Percentiles rank a stretch among this genome's conserved stretches.
These are phyloP conservation scores for Ogataea pignaliae DNA, from an alignment of 805 yeast genomes.

Conservation along the genomic window DNA sequence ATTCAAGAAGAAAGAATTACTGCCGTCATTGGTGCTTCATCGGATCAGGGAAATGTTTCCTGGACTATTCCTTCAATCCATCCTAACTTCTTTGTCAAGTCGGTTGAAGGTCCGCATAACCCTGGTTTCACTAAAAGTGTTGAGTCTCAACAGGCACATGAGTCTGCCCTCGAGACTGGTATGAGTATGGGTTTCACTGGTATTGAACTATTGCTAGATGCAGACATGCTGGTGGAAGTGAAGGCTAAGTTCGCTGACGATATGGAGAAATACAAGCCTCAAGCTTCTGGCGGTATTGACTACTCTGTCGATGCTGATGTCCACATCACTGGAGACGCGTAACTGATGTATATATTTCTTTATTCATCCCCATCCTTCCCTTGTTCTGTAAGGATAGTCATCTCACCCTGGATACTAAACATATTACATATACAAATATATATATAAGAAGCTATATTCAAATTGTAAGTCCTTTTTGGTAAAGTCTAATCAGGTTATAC, in stretches of 20 bases:
- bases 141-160: constrained; percentile 12
- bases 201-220: constrained; percentile 15
- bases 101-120: constrained; percentile 19
- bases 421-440: too few species aligned
- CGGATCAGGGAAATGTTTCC: constrained; percentile 24
- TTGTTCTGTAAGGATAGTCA: too few species aligned
- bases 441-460: too few species aligned
- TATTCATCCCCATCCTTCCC: too few species aligned
- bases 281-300: constrained; percentile 1
- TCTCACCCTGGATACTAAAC: too few species aligned
- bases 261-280: constrained; percentile 12
- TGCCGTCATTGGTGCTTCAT: constrained; percentile 17
- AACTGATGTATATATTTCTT: too few species aligned
- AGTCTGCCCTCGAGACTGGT: constrained; percentile 14
- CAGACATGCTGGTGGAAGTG: constrained; percentile 7
- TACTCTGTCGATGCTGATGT: constrained; percentile 1
- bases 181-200: constrained; percentile 18
- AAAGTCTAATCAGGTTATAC: too few species aligned
- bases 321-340: background rate
- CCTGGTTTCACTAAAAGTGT: constrained; percentile 18
- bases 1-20: constrained; percentile 9
- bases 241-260: constrained; percentile 12
- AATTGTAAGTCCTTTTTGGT: too few species aligned
- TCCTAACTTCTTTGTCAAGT: constrained; percentile 16
- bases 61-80: constrained; percentile 23